Evolutionary conservation across 208 protist species (phyloP), one percentile per base, ranked within the genome.

Genomic region (Lotmaria passim): DNA sequence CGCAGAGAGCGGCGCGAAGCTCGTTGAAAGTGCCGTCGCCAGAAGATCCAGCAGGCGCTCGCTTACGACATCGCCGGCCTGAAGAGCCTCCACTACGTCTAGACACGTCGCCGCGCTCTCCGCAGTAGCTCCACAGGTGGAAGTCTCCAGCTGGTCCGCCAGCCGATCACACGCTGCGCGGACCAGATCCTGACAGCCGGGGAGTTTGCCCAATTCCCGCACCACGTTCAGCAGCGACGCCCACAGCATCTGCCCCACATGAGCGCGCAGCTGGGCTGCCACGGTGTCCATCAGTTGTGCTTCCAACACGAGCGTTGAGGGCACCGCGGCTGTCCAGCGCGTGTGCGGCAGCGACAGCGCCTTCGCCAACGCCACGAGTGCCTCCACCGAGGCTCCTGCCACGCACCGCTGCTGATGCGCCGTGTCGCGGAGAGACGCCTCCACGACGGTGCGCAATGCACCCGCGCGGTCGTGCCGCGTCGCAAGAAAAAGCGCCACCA

Each of bases 21-120:
- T 19, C 11, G 30, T 41, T 7, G 56, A 39, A n/a, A 86, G 31
- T 5, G 62, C 17, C 10, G 34, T 52, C 7, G 75, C 82, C 26
- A 93, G 56, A 11, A 47, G 21, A 50, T 93, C 87, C 53, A 87
- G 46, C 19, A 93, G 78, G 12, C 60, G 66, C 47, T 90, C 83
- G 46, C 79, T 46, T 19, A 82, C 51, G 26, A 67, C 63, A 19
- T 80, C 62, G 34, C 72, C 66, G 0, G 14, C 12, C 50, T 57
- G 39, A 0, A 82, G 44, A 2, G 80, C 30, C 38, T 38, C 66
- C 15, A 83, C 44, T 24, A 81, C 14, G n/a, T 65, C 76, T 30
- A 69, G n/a, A 30, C 59, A 79, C n/a, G 31, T 47, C 7, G 48
- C 1, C 10, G 57, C 44, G 0, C 46, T 23, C 23, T 46, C n/a